Evolutionary conservation across 1,139 yeast genomes (phyloP).

Genomic region (Diutina neorugosa): DNA sequence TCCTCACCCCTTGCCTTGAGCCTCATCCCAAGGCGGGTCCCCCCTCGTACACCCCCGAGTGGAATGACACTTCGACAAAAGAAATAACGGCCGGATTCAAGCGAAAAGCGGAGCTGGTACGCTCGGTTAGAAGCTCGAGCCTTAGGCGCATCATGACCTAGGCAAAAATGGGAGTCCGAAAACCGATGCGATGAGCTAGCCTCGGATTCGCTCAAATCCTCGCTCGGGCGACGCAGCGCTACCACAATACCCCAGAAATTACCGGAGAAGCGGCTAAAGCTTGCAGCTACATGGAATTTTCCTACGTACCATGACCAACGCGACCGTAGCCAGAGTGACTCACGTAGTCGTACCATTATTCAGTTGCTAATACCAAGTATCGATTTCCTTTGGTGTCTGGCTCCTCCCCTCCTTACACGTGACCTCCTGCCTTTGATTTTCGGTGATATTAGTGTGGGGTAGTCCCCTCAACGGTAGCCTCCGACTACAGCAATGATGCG

Average conservation of each 20-base stretch:
- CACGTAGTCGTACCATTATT: too few relatives aligned
- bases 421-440: neutral
- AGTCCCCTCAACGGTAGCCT: neutral
- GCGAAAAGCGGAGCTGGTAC: neutral
- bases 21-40: neutral
- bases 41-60: neutral
- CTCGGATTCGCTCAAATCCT: neutral
- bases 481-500: neutral
- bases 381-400: too few relatives aligned
- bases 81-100: neutral
- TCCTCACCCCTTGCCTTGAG: neutral
- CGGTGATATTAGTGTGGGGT: neutral
- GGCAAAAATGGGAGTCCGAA: neutral
- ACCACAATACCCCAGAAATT: neutral
- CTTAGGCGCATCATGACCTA: neutral
- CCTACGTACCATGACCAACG: neutral
- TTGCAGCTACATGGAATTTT: neutral
- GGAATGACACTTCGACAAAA: neutral
- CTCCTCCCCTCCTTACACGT: neutral
- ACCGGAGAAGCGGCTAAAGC: neutral
- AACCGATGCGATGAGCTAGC: neutral
- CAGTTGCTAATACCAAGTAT: too few relatives aligned
- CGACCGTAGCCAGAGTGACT: too few relatives aligned
- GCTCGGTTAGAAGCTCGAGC: neutral
- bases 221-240: neutral